A percentile compares a stretch with the other conserved stretches of the same genome.
Evolutionary conservation across 2,329 filamentous ascomycete species (phyloP).

Genomic region (Chrysoporthe deuterocubensis): DNA sequence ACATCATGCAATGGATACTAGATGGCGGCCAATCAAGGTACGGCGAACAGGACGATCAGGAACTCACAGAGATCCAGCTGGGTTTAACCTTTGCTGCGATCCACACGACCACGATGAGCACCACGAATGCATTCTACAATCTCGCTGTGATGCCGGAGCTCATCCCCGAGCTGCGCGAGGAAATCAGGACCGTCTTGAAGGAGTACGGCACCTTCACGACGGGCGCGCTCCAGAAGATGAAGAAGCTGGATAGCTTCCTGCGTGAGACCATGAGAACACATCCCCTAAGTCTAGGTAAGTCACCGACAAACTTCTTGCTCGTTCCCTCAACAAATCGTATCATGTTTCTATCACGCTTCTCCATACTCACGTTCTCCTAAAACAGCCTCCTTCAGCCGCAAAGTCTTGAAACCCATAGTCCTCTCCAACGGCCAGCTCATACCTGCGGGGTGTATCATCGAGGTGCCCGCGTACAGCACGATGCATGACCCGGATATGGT

Average conservation of each 20-base stretch:
- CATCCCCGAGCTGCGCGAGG: slow-evolving; percentile 54
- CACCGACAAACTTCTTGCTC: background rate
- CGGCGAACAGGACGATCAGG: slow-evolving; percentile 37
- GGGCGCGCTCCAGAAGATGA: slow-evolving; percentile 38
- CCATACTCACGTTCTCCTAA: background rate
- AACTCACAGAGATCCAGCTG: slow-evolving; percentile 48
- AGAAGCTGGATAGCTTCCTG: slow-evolving; percentile 39
- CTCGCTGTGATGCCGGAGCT: slow-evolving; percentile 55
- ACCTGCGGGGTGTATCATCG: slow-evolving; percentile 48
- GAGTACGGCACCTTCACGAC: slow-evolving; percentile 38
- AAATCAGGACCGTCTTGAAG: slow-evolving; percentile 47
- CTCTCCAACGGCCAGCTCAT: slow-evolving; percentile 59
- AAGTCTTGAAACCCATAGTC: slow-evolving; percentile 53
- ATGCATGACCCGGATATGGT: slow-evolving; percentile 43
- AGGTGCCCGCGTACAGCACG: slow-evolving; percentile 44
- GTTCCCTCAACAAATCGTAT: background rate
- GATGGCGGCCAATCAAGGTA: slow-evolving; percentile 43
- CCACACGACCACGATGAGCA: slow-evolving; percentile 52
- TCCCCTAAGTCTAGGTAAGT: slow-evolving; percentile 38
- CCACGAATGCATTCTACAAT: slow-evolving; percentile 56
- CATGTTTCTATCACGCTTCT: background rate
- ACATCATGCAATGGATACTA: slow-evolving; percentile 54
- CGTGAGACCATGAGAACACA: slow-evolving; percentile 38
- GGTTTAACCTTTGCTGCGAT: slow-evolving; percentile 54
- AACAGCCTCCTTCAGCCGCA: slow-evolving; percentile 51